Conservation (phyloP, 139 green algal genomes). For the Mesotaenium endlicherianum region DNA sequence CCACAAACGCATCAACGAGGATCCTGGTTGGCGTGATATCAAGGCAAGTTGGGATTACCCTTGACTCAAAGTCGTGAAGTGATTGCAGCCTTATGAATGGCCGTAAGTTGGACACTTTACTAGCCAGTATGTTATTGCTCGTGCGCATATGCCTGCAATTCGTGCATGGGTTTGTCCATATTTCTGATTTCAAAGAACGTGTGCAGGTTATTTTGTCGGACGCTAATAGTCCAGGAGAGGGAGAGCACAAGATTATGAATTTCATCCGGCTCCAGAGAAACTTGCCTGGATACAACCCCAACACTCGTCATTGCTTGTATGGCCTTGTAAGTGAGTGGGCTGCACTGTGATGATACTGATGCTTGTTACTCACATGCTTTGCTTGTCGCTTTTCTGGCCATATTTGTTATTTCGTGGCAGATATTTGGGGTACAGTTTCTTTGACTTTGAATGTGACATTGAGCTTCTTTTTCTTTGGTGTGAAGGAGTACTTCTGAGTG, state of each 20-base stretch:
- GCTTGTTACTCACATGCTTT: background rate
- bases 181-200: too few species aligned
- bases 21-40: slow-evolving; percentile 86
- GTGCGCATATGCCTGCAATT: too few species aligned
- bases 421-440: too few species aligned
- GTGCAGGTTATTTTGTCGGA: slow-evolving; percentile 96
- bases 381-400: background rate
- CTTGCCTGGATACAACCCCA: slow-evolving; percentile 80
- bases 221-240: slow-evolving; percentile 91
- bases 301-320: slow-evolving; percentile 90
- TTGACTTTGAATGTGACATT: too few species aligned
- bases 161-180: too few species aligned
- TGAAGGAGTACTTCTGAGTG: too few species aligned
- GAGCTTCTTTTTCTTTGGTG: too few species aligned
- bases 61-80: too few species aligned
- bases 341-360: background rate
- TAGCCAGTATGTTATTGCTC: too few species aligned
- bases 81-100: too few species aligned
- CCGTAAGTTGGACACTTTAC: too few species aligned
- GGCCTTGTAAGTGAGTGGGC: slow-evolving; percentile 68
- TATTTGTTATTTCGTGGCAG: too few species aligned
- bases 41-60: slow-evolving; percentile 62
- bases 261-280: slow-evolving; percentile 72
- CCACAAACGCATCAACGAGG: slow-evolving; percentile 83
- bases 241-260: slow-evolving; percentile 96